Evolutionary conservation across 306 rosid species (phyloP).

Genomic region (Quercus robur): DNA sequence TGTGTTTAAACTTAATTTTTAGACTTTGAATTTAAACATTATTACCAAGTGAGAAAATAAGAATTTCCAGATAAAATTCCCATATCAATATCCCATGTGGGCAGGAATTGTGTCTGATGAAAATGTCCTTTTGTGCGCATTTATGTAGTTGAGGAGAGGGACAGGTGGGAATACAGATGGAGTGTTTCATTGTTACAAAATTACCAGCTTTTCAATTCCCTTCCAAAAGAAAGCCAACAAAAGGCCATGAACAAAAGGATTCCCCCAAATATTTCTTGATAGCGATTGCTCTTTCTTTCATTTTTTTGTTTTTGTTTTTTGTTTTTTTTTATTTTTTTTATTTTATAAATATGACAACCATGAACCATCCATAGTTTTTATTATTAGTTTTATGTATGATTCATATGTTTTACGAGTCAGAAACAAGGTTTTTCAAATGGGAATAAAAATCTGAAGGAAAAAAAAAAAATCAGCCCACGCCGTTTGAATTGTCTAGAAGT

Average conservation of each 20-base stretch:
- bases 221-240: conserved; percentile 55
- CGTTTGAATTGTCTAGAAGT: conserved; percentile 25
- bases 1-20: not conserved
- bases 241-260: conserved; percentile 33
- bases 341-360: not conserved
- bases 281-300: conserved; percentile 29
- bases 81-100: conserved; percentile 3
- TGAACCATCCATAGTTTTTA: not conserved
- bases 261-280: conserved; percentile 53
- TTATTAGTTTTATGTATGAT: conserved; percentile 1
- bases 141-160: conserved; percentile 25
- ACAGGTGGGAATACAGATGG: conserved; percentile 20
- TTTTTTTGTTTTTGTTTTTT: not conserved
- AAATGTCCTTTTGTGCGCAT: conserved; percentile 18
- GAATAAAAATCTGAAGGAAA: not conserved
- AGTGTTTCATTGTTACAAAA: conserved; percentile 36
- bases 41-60: not conserved
- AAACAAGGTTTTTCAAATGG: conserved; percentile 1
- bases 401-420: conserved; percentile 27
- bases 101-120: conserved; percentile 18
- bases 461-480: conserved; percentile 25
- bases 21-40: not conserved
- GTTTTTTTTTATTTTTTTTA: not conserved
- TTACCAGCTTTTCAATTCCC: conserved; percentile 36
- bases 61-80: not conserved